These are phyloP conservation scores for Fennellomyces sp. DNA, from an alignment of 371 early-diverging fungal genomes.

Conservation along the genomic window DNA sequence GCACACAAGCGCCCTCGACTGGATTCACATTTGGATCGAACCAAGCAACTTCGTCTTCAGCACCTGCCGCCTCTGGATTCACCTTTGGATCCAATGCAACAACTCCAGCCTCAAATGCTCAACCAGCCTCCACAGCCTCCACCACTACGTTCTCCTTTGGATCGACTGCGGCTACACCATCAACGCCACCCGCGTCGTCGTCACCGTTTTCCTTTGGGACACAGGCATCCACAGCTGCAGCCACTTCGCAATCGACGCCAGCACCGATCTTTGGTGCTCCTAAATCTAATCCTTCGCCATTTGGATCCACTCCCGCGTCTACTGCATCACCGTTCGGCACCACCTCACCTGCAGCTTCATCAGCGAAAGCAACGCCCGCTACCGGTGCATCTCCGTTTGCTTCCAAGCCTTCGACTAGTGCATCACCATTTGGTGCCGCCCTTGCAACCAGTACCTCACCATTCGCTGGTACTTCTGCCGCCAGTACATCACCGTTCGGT, in stretches of 20 bases:
- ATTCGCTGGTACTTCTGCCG: background rate
- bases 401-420: background rate
- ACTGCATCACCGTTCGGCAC: slow-evolving; percentile 2
- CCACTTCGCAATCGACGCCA: background rate
- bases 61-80: background rate
- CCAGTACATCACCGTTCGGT: slow-evolving; percentile 1
- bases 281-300: background rate
- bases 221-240: background rate
- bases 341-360: background rate
- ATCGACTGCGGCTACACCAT: background rate
- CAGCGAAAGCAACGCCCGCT: background rate
- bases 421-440: background rate
- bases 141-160: background rate
- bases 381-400: slow-evolving; percentile 1
- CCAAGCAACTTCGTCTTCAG: background rate
- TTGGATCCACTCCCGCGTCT: background rate
- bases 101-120: background rate
- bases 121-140: background rate
- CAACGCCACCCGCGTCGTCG: background rate
- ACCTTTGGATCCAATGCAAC: background rate
- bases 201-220: slow-evolving; percentile 8
- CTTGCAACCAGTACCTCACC: background rate
- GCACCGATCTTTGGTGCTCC: slow-evolving; percentile 5
- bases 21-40: background rate
- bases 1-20: no score